Evolutionary conservation across 2,329 filamentous ascomycete species (phyloP).

Genomic region (Xylaria sp.): DNA sequence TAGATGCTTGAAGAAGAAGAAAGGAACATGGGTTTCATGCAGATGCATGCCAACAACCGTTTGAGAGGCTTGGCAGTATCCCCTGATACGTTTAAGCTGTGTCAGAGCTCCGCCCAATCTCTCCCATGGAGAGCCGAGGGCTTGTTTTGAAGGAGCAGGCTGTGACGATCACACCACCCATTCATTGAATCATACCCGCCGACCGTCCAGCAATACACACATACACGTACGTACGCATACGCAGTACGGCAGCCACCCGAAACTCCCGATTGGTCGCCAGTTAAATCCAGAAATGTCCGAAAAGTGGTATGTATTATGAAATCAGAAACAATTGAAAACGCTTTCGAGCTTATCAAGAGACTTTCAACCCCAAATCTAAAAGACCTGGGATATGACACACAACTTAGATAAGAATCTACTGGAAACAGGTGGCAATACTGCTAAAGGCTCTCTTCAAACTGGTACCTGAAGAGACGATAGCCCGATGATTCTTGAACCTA

Average conservation of each 20-base stretch:
- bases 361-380: background rate
- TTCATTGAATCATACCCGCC: background rate
- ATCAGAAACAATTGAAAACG: background rate
- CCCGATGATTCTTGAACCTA: background rate
- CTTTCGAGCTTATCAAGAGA: background rate
- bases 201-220: background rate
- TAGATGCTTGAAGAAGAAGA: background rate
- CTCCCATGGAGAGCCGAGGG: background rate
- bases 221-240: no score
- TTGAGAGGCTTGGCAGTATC: conserved; percentile 26
- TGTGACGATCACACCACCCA: conserved; percentile 24
- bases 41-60: conserved; percentile 24
- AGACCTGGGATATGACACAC: background rate
- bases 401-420: background rate
- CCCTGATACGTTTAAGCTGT: conserved; percentile 29
- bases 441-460: background rate
- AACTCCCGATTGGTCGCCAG: conserved; percentile 23
- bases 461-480: background rate
- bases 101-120: conserved; percentile 22
- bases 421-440: background rate
- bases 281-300: conserved; percentile 1
- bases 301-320: background rate
- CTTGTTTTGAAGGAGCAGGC: conserved; percentile 9
- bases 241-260: background rate
- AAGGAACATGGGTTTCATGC: background rate